Base-by-base conservation (phyloP, 352 stramenopile genomes). In the Pythium oligandrum region DNA sequence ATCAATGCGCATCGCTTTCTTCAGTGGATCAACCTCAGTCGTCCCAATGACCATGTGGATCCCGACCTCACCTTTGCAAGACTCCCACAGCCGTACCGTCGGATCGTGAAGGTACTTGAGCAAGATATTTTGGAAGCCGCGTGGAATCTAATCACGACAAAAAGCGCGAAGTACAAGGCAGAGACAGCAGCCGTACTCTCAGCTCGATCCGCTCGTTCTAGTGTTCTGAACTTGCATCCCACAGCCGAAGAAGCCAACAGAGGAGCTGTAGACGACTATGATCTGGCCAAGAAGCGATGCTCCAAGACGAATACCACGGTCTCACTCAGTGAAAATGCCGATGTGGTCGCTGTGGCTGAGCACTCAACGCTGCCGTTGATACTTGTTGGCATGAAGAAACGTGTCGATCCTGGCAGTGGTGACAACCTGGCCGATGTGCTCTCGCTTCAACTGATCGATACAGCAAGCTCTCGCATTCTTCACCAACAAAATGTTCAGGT, bases 41-140 rank as follows among this genome's bases (percentile, higher is more conserved):
- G 53, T 1, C 82, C 82, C 2, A 43, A 17, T 2, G 82, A 93
- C 35, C 64, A 90, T 48, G 51, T 83, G 12, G 68, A 93, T 44
- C 82, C 82, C 0, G 82, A 93, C 3, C 61, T 86, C 30, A 45
- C 58, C 5, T 81, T 89, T 39, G 63, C 73, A 8, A 59, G 69
- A 0, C 74, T 90, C 4, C 83, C 83, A 9, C 80, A 93, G 55
- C 83, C 83, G 4, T 90, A 78, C 40, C 76, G 78, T 2, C 71
- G 73, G 9, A 70, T 93, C 8, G 30, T 69, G 26, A 90, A 90
- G 52, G 51, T 93, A 51, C 58, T 88, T 7, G 68, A 93, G 11
- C 33, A 53, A 2, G 65, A 82, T 32, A 84, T 91, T 31, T 55
- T 91, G 5, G 74, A 93, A 40, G 64, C 45, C 17, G 66, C 79